Conservation (phyloP, 805 yeast genomes). For the Zygosaccharomyces bisporus region DNA sequence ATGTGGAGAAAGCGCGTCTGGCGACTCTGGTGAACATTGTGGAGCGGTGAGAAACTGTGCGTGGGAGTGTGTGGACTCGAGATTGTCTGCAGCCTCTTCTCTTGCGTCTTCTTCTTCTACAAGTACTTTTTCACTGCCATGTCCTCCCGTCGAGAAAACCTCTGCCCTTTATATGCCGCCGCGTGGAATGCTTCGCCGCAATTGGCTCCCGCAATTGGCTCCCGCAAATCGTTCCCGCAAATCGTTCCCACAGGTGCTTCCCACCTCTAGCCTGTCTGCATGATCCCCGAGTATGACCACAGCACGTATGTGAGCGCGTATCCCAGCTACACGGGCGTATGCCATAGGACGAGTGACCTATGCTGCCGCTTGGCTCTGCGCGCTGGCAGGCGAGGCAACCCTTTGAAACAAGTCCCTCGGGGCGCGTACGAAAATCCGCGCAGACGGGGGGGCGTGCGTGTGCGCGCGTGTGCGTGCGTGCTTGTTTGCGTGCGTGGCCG, state of each 20-base stretch:
- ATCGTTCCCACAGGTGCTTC: no score
- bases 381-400: not conserved
- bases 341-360: conserved; percentile 2
- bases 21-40: conserved; percentile 56
- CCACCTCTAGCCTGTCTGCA: no score
- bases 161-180: not conserved
- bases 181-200: not conserved
- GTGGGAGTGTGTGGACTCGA: not conserved
- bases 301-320: not conserved
- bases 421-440: not conserved
- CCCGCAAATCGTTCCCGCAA: no score
- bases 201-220: not conserved
- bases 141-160: not conserved
- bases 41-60: no score
- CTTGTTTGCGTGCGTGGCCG: not conserved
- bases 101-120: no score
- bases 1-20: conserved; percentile 62
- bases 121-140: no score
- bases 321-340: not conserved
- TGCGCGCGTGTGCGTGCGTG: conserved; percentile 2
- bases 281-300: not conserved
- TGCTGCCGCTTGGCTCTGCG: not conserved
- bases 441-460: no score
- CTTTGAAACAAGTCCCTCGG: not conserved
- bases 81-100: no score